These are phyloP conservation scores for Lyophyllum atratum DNA, from an alignment of 768 basidiomycete species.

Conservation along the genomic window DNA sequence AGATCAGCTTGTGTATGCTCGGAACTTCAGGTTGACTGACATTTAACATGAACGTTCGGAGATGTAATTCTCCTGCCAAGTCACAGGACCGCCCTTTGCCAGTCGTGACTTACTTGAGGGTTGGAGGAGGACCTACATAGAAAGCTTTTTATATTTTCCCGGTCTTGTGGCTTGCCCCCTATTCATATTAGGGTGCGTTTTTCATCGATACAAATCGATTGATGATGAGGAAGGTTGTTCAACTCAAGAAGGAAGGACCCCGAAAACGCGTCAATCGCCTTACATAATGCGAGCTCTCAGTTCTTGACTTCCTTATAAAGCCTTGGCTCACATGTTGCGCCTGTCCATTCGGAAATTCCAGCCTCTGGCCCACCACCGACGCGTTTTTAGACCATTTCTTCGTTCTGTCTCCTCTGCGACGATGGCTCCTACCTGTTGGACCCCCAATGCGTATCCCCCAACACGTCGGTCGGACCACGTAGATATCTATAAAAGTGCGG, in stretches of 20 bases:
- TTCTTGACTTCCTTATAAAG: constrained; percentile 19
- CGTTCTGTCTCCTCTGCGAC: constrained; percentile 25
- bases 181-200: constrained; percentile 9
- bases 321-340: constrained; percentile 21
- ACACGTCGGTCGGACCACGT: constrained; percentile 67
- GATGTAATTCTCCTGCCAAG: neutral
- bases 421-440: constrained; percentile 52
- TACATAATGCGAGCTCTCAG: constrained; percentile 2
- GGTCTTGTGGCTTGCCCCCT: constrained; percentile 11
- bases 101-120: constrained; percentile 2
- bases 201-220: constrained; percentile 16
- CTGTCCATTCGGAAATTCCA: constrained; percentile 16
- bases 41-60: neutral
- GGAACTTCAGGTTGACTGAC: neutral
- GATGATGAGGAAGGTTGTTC: neutral
- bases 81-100: neutral
- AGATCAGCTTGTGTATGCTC: neutral
- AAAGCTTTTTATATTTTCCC: constrained; percentile 4
- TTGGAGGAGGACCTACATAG: neutral
- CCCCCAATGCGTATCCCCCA: constrained; percentile 58
- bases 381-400: constrained; percentile 24
- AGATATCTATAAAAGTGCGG: constrained; percentile 68
- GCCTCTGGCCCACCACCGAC: constrained; percentile 14
- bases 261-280: constrained; percentile 7
- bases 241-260: too few species aligned